These are phyloP conservation scores for Aschersonia sp. DNA, from an alignment of 2,329 filamentous ascomycete genomes.

Conservation along the genomic window DNA sequence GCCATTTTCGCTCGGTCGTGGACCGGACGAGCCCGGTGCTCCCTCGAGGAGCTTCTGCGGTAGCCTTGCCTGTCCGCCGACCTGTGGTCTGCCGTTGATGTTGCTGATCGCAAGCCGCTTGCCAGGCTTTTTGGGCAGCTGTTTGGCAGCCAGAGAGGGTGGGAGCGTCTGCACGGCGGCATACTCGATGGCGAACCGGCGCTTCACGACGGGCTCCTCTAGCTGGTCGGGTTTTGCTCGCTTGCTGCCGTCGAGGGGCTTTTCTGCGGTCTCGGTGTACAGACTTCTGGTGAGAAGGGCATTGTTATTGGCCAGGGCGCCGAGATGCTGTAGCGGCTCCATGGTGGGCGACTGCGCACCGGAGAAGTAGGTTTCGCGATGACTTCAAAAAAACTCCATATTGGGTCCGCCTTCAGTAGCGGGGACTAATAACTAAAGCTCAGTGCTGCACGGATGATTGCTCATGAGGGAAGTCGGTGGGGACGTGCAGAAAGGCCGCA, in stretches of 20 bases:
- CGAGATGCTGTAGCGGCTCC: constrained; percentile 19
- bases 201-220: constrained; percentile 19
- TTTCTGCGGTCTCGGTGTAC: constrained; percentile 13
- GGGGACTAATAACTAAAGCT: too few relatives aligned
- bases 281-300: constrained; percentile 16
- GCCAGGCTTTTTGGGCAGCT: constrained; percentile 34
- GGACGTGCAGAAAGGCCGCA: too few relatives aligned
- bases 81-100: constrained; percentile 7
- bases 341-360: constrained; percentile 9
- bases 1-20: not conserved
- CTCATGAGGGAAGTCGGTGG: too few relatives aligned
- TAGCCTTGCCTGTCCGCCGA: constrained; percentile 33
- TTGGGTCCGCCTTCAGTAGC: not conserved
- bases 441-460: too few relatives aligned
- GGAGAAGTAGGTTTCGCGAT: not conserved
- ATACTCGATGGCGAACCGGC: constrained; percentile 60
- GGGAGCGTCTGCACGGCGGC: constrained; percentile 64
- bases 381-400: not conserved
- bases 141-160: constrained; percentile 63
- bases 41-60: constrained; percentile 26
- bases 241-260: constrained; percentile 17
- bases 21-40: not conserved
- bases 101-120: constrained; percentile 7
- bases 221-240: constrained; percentile 22
- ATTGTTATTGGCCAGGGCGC: constrained; percentile 20